Base-by-base conservation (phyloP, 2,329 filamentous ascomycete genomes). In the Colletotrichum shisoi region DNA sequence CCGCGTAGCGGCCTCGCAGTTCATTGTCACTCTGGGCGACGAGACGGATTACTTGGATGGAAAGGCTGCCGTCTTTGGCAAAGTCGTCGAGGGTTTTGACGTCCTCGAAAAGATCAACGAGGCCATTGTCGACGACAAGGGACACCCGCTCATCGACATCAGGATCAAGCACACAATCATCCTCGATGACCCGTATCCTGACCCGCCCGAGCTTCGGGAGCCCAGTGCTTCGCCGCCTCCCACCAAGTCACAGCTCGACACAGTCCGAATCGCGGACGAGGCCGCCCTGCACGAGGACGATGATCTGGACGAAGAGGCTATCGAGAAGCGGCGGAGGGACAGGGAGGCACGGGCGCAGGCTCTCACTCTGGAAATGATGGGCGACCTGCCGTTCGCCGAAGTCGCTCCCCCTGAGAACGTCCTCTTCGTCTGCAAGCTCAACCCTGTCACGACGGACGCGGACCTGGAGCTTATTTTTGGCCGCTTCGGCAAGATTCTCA, bases 401-500 rank as follows among this genome's bases (percentile, higher is more conserved):
- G 94, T 99, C 72, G 96, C 94, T 73, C 95, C 95, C 4, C 95
- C 95, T 0, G 95, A 99, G 80, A 98, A 99, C 77, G 89, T 99
- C 15, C 84, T 99, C 2, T 99, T 99, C 76, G 94, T 99, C 49
- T 99, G 95, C 89, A 99, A 99, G 77, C 84, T 99, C 49, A 99
- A 99, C 73, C 95, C 95, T 0, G 93, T 99, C 53, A 99, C 95
- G 11, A 91, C 92, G 74, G 94, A 97, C 74, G 91, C 96, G 74
- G 95, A 99, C 76, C 83, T 99, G 53, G 91, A 97, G 76, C 85
- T 98, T 71, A 98, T 99, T 70, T 99, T 99, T 79, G 94, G 92
- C 63, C 94, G 95, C 0, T 99, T 99, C 73, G 95, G 95, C 72
- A 94, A 91, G 75, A 97, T 99, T 48, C 78, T 98, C 27, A 96